phyloP scores from a whole-genome alignment of 148 eudicot genomes.

The Fallopia convolvulus region DNA sequence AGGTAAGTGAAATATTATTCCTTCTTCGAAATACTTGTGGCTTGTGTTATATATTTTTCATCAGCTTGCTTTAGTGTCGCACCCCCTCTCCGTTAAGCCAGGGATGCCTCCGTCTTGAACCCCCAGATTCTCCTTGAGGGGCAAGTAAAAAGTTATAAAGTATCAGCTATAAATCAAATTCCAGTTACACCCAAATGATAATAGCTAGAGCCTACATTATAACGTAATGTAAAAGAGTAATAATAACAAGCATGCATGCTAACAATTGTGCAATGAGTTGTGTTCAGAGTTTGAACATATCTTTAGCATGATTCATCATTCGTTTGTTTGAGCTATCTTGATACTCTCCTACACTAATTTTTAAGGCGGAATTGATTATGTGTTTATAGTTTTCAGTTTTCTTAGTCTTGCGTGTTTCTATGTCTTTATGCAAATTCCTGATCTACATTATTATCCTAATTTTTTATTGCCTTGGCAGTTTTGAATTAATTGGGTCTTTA shows the following conservation, averaged over 20 bases:
- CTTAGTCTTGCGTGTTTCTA: neutral
- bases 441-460: neutral
- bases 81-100: too few species aligned
- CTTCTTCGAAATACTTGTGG: neutral
- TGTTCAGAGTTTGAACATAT: neutral
- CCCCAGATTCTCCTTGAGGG: too few species aligned
- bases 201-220: too few species aligned
- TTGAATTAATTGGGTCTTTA: neutral
- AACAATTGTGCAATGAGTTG: neutral
- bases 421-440: neutral
- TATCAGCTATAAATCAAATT: too few species aligned
- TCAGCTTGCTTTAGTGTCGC: neutral
- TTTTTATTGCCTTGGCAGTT: neutral
- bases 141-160: neutral
- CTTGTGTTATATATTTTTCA: neutral
- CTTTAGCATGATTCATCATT: neutral
- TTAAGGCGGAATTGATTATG: neutral
- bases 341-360: neutral
- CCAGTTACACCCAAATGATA: too few species aligned
- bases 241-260: too few species aligned
- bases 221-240: too few species aligned
- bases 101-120: too few species aligned
- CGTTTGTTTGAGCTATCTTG: neutral
- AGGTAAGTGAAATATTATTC: constrained; percentile 26
- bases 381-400: neutral